Conservation (phyloP, 306 rosid genomes). For the Rosa lucieae region DNA sequence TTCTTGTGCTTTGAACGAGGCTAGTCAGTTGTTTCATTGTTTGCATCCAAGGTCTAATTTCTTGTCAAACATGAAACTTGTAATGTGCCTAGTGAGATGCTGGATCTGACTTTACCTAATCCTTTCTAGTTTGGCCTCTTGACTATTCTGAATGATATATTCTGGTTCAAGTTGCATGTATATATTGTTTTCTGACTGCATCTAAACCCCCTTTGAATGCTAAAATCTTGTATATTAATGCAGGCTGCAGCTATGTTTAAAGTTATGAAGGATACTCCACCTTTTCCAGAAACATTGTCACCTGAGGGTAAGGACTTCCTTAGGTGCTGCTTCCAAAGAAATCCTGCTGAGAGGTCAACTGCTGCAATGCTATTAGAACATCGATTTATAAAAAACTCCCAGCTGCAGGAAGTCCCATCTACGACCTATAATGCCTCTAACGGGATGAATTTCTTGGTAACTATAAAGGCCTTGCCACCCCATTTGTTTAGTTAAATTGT, state of each 20-base stretch:
- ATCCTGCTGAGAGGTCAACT: conserved; percentile 85
- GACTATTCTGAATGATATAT: conserved; percentile 2
- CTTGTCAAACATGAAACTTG: not conserved
- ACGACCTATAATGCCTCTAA: conserved; percentile 27
- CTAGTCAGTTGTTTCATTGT: not conserved
- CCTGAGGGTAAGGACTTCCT: conserved; percentile 80
- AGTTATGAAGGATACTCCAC: conserved; percentile 80
- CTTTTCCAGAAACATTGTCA: conserved; percentile 84
- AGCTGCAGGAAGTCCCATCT: conserved; percentile 45
- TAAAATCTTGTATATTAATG: conserved; percentile 31
- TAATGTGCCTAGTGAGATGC: not conserved
- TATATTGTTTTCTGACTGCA: not conserved
- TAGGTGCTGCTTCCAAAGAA: conserved; percentile 81
- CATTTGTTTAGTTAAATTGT: not conserved
- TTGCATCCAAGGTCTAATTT: not conserved
- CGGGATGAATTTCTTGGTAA: conserved; percentile 48
- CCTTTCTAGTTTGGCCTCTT: not conserved
- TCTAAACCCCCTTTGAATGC: not conserved
- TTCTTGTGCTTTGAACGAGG: not conserved
- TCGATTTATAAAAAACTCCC: conserved; percentile 63
- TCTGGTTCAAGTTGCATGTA: not conserved
- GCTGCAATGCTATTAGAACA: conserved; percentile 77
- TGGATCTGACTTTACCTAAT: not conserved
- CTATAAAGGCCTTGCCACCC: conserved; percentile 13
- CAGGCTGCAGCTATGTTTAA: conserved; percentile 99